Conservation (phyloP, 352 stramenopile species). For the Phytophthora megakarya region DNA sequence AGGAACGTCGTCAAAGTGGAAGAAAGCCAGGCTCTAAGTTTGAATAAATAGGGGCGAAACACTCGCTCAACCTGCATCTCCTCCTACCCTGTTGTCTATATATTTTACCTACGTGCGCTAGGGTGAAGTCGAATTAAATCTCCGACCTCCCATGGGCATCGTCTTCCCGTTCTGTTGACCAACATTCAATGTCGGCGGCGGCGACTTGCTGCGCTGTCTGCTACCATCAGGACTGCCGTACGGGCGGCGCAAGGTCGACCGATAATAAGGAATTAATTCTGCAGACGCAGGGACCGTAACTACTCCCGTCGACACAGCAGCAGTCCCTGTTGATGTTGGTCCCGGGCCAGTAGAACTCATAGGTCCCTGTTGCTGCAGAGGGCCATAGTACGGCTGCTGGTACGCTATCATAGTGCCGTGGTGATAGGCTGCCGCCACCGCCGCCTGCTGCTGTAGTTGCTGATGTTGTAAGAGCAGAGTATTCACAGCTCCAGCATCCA, state of each 20-base stretch:
- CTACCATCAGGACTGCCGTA: constrained; percentile 29
- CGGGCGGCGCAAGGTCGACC: constrained; percentile 18
- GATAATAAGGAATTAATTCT: constrained; percentile 23
- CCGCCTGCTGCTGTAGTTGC: constrained; percentile 41
- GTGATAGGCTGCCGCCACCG: constrained; percentile 32
- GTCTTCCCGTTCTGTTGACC: constrained; percentile 23
- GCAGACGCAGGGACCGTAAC: constrained; percentile 1
- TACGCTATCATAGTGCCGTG: constrained; percentile 38
- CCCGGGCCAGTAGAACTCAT: constrained; percentile 2
- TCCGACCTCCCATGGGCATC: constrained; percentile 11
- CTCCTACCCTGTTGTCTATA: constrained; percentile 33
- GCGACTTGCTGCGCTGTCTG: constrained; percentile 34
- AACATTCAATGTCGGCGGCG: constrained; percentile 12
- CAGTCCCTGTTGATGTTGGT: constrained; percentile 2
- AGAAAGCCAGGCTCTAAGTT: constrained; percentile 41
- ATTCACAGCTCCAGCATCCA: constrained; percentile 34
- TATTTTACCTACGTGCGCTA: constrained; percentile 37
- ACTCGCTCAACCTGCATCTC: constrained; percentile 30
- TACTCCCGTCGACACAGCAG: constrained; percentile 24
- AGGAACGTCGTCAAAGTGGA: constrained; percentile 25
- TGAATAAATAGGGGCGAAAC: constrained; percentile 42
- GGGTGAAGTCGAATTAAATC: constrained; percentile 20
- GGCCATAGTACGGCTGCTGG: constrained; percentile 41
- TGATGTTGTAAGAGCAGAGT: constrained; percentile 40
- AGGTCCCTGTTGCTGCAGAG: constrained; percentile 20